A percentile compares a stretch with the other conserved stretches of the same genome.
Conservation (phyloP, 495 filamentous ascomycete species). For the Penicillium silybi region DNA sequence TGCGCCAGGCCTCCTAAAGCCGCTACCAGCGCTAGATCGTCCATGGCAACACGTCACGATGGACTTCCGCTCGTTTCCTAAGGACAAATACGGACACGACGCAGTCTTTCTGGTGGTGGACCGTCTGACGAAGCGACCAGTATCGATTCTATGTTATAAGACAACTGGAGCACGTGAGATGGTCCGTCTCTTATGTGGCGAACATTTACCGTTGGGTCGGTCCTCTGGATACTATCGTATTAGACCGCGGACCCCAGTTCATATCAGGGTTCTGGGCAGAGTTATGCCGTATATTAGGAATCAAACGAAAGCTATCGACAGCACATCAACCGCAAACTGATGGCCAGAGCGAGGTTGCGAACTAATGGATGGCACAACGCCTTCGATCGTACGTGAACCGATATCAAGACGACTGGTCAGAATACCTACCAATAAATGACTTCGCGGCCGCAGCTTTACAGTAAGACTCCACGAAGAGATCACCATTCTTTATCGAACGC, state of each 20-base stretch:
- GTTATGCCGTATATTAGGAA: constrained; percentile 9
- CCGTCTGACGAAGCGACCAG: not conserved
- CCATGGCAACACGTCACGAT: constrained; percentile 3
- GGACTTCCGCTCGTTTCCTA: not conserved
- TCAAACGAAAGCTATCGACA: constrained; percentile 14
- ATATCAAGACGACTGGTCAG: constrained; percentile 9
- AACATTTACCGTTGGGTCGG: constrained; percentile 1
- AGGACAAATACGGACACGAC: not conserved
- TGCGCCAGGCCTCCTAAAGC: not conserved
- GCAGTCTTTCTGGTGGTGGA: not conserved
- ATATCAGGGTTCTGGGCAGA: constrained; percentile 9
- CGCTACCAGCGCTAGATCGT: not conserved
- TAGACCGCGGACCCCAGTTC: constrained; percentile 19
- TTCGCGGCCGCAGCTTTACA: not conserved
- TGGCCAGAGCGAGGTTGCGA: constrained; percentile 4
- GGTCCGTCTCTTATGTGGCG: not conserved
- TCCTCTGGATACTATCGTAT: constrained; percentile 10
- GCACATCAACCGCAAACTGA: constrained; percentile 17
- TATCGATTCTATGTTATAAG: not conserved
- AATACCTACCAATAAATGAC: not conserved
- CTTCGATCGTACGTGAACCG: constrained; percentile 3
- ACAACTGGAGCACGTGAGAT: no score
- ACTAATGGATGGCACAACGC: constrained; percentile 1
- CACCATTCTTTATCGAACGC: not conserved
- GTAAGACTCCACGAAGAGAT: not conserved